phyloP scores from a whole-genome alignment of 169 alveolate species.

The Ichthyophthirius multifiliis region DNA sequence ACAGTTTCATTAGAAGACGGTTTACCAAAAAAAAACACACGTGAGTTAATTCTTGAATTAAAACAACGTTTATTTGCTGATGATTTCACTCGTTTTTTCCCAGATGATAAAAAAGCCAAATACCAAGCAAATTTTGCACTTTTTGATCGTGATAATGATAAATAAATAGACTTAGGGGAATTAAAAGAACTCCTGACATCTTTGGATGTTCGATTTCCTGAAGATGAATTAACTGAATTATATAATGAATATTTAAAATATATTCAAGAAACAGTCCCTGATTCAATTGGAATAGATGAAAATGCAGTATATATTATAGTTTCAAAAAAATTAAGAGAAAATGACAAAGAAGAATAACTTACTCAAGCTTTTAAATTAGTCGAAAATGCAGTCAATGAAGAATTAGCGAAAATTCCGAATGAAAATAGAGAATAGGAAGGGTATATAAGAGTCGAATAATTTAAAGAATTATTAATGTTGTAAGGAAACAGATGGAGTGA shows the following conservation, averaged over 20 bases:
- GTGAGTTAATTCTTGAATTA: conserved; percentile 25
- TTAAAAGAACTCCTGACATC: conserved; percentile 33
- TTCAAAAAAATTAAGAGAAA: conserved; percentile 35
- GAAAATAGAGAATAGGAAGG: conserved; percentile 13
- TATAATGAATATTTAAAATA: conserved; percentile 27
- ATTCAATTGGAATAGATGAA: conserved; percentile 22
- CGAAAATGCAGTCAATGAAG: conserved; percentile 27
- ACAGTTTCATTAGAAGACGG: conserved; percentile 14
- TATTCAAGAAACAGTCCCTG: conserved; percentile 6
- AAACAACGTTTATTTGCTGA: conserved; percentile 28
- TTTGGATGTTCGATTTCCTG: conserved; percentile 16
- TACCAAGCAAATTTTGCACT: conserved; percentile 23
- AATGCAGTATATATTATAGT: conserved; percentile 27
- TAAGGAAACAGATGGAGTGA: conserved; percentile 37
- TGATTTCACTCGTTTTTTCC: conserved; percentile 15
- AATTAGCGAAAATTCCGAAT: neutral
- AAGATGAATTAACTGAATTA: conserved; percentile 39
- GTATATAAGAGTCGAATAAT: conserved; percentile 18
- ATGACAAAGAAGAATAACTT: conserved; percentile 40
- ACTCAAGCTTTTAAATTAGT: conserved; percentile 23
- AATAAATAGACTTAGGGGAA: conserved; percentile 24
- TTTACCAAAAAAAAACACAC: conserved; percentile 25
- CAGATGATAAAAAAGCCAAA: conserved; percentile 32
- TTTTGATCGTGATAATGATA: conserved; percentile 41
- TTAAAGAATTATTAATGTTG: conserved; percentile 43